Percentiles rank a stretch among this genome's conserved stretches.
Evolutionary conservation across 257 asterid species (phyloP).

Genomic region (Plantago elongata): DNA sequence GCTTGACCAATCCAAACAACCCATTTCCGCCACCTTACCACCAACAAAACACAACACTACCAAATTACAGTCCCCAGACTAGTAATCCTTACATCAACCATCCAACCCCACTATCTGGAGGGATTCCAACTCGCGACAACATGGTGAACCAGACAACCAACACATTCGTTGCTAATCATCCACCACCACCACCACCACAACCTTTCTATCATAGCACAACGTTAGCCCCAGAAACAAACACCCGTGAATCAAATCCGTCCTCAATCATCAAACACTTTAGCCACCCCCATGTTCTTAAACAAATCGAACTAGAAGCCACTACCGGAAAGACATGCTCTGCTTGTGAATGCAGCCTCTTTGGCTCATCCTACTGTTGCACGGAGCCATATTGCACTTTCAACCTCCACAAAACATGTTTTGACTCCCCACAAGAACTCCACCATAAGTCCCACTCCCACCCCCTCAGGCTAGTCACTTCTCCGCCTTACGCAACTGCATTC

Average conservation of each 20-base stretch:
- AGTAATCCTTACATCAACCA: slow-evolving; percentile 1
- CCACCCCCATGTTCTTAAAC: slow-evolving; percentile 44
- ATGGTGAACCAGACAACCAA: slow-evolving; percentile 3
- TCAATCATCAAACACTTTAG: slow-evolving; percentile 54
- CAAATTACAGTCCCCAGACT: slow-evolving; percentile 6
- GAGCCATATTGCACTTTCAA: slow-evolving; percentile 51
- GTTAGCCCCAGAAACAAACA: slow-evolving; percentile 9
- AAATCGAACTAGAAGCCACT: slow-evolving; percentile 31
- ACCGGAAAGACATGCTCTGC: slow-evolving; percentile 45
- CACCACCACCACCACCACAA: slow-evolving; percentile 18
- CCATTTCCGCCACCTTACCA: background rate
- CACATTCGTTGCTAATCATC: slow-evolving; percentile 7
- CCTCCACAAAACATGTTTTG: slow-evolving; percentile 59
- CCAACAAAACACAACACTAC: slow-evolving; percentile 1
- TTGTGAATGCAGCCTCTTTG: slow-evolving; percentile 44
- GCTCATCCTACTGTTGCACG: slow-evolving; percentile 45
- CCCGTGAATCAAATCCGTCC: slow-evolving; percentile 22
- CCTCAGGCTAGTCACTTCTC: slow-evolving; percentile 42
- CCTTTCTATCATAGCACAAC: background rate
- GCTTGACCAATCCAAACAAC: no score
- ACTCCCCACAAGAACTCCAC: slow-evolving; percentile 38
- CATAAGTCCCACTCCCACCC: slow-evolving; percentile 60
- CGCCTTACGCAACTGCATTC: slow-evolving; percentile 57
- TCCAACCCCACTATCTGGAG: slow-evolving; percentile 1
- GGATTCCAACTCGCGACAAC: no score